A percentile compares a stretch with the other conserved stretches of the same genome.
These are phyloP conservation scores for Penicillium verrucosum DNA, from an alignment of 2,329 filamentous ascomycete species.

Conservation along the genomic window DNA sequence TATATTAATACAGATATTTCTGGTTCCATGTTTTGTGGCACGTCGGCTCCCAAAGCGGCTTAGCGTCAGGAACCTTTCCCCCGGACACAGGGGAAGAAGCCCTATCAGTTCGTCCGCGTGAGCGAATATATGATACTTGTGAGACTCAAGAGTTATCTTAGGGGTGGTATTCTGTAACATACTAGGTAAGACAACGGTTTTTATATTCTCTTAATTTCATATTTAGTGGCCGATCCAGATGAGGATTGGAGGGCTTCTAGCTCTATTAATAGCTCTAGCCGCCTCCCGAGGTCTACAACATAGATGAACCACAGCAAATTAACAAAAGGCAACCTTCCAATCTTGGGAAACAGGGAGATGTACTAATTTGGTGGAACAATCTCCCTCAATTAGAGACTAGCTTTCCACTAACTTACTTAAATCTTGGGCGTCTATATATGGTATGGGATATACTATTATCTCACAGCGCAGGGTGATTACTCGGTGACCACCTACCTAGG, in stretches of 20 bases:
- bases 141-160: background rate
- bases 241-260: background rate
- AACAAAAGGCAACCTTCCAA: too few relatives aligned
- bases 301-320: background rate
- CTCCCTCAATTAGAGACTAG: background rate
- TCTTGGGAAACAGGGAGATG: too few relatives aligned
- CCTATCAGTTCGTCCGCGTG: background rate
- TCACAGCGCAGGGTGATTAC: too few relatives aligned
- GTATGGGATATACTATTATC: too few relatives aligned
- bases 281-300: background rate
- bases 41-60: constrained; percentile 2
- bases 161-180: background rate
- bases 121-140: background rate
- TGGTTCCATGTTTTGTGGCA: background rate
- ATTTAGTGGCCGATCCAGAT: background rate
- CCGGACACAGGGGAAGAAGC: background rate
- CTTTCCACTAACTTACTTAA: background rate
- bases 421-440: too few relatives aligned
- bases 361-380: background rate
- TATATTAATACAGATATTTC: background rate
- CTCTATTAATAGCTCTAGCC: constrained; percentile 5
- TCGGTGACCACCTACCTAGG: too few relatives aligned
- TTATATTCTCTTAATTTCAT: background rate
- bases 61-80: constrained; percentile 14
- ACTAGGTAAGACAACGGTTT: background rate